phyloP scores from a whole-genome alignment of 805 yeast species.

The Priceomyces haplophilus region DNA sequence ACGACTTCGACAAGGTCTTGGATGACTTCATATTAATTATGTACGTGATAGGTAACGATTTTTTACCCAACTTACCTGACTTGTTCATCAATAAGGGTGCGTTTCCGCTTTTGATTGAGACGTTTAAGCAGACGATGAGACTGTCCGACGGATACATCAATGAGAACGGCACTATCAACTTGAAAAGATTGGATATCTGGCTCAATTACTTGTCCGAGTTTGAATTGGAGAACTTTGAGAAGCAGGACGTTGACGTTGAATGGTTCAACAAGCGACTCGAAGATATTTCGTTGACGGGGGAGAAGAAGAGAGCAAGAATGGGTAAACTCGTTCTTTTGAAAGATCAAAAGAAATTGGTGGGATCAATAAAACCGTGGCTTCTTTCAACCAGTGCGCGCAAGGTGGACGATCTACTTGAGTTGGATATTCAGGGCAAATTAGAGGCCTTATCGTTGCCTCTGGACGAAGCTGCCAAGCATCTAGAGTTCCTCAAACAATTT shows the following conservation, averaged over 20 bases:
- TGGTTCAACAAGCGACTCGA: conserved; percentile 90
- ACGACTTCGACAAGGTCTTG: conserved; percentile 80
- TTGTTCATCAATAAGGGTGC: conserved; percentile 93
- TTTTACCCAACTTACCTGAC: conserved; percentile 94
- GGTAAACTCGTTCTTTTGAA: conserved; percentile 65
- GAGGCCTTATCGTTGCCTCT: conserved; percentile 40
- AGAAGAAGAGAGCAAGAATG: conserved; percentile 58
- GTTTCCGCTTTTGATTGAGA: conserved; percentile 83
- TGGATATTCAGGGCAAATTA: conserved; percentile 28
- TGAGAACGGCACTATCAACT: conserved; percentile 76
- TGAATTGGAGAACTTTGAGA: conserved; percentile 84
- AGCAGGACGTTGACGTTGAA: conserved; percentile 75
- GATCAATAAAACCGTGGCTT: conserved; percentile 51
- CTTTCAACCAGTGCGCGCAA: conserved; percentile 30
- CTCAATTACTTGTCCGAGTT: conserved; percentile 70
- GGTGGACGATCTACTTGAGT: conserved; percentile 32
- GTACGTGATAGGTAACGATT: conserved; percentile 97
- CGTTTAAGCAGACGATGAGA: conserved; percentile 78
- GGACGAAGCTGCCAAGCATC: conserved; percentile 45
- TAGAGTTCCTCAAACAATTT: conserved; percentile 60
- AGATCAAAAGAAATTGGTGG: conserved; percentile 73
- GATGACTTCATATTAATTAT: conserved; percentile 91
- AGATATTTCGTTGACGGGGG: conserved; percentile 71
- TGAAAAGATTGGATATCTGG: conserved; percentile 71
- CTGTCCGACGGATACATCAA: conserved; percentile 80